A percentile compares a stretch with the other conserved stretches of the same genome.
Conservation (phyloP, 228 moss, liverwort and hornwort genomes). For the Sphagnum magellanicum region DNA sequence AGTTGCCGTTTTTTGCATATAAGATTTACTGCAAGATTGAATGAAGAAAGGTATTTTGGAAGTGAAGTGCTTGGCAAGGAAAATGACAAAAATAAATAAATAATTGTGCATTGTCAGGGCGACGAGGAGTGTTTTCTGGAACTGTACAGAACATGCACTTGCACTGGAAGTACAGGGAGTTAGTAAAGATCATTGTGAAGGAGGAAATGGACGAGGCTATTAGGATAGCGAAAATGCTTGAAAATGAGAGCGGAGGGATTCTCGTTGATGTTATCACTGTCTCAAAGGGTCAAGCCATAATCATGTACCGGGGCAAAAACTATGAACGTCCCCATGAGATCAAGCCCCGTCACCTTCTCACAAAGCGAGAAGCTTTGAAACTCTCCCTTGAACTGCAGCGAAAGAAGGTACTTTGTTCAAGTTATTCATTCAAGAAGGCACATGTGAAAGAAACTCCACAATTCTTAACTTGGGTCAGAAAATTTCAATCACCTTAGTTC, state of each 20-base stretch:
- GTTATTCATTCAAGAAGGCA: too few species aligned
- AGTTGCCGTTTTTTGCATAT: too few species aligned
- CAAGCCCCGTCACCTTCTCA: slow-evolving; percentile 81
- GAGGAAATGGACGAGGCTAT: slow-evolving; percentile 63
- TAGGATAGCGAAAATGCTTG: slow-evolving; percentile 75
- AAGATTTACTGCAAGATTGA: too few species aligned
- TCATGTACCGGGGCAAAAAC: slow-evolving; percentile 95
- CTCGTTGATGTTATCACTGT: slow-evolving; percentile 75
- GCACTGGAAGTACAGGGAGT: slow-evolving; percentile 97
- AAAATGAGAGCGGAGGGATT: slow-evolving; percentile 93
- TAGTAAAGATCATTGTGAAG: slow-evolving; percentile 84
- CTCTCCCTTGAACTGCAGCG: slow-evolving; percentile 89
- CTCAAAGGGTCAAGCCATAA: slow-evolving; percentile 88
- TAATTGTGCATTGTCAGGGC: slow-evolving; percentile 30
- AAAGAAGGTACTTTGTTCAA: slow-evolving; percentile 40
- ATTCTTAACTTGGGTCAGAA: too few species aligned
- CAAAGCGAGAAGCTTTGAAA: slow-evolving; percentile 94
- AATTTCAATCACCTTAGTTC: too few species aligned
- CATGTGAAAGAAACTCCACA: too few species aligned
- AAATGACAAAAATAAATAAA: too few species aligned
- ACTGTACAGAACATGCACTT: slow-evolving; percentile 98
- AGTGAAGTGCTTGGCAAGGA: too few species aligned
- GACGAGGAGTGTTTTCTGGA: slow-evolving; percentile 92
- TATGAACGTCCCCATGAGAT: slow-evolving; percentile 85
- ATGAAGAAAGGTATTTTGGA: too few species aligned